Conservation (phyloP, 2,329 filamentous ascomycete species). For the Drechslerella stenobrocha region DNA sequence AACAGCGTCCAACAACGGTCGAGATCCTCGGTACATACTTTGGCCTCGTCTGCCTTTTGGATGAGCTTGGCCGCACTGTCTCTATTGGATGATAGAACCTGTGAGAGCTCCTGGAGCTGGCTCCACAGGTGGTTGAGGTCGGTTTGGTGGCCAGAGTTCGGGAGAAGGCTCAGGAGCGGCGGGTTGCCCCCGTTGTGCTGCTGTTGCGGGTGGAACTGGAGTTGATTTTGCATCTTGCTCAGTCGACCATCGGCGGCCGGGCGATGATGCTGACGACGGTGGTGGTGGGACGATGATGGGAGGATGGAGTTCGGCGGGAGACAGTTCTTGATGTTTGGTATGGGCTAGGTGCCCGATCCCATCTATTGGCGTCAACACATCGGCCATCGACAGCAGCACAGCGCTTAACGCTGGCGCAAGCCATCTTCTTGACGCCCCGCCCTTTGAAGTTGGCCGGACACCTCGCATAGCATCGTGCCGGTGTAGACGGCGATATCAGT, state of each 20-base stretch:
- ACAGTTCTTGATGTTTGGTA: no score
- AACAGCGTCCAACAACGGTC: background rate
- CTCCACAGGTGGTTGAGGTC: constrained; percentile 53
- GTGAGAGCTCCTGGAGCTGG: constrained; percentile 52
- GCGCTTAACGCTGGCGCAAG: no score
- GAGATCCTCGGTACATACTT: constrained; percentile 42
- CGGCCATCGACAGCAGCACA: no score
- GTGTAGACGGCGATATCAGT: no score
- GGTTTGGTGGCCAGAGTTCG: constrained; percentile 51
- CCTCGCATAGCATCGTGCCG: no score
- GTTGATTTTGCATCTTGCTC: constrained; percentile 35
- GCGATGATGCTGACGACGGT: background rate
- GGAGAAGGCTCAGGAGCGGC: constrained; percentile 34
- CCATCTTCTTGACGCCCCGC: no score
- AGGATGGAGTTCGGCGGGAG: background rate
- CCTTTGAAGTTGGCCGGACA: no score
- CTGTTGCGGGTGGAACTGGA: constrained; percentile 33
- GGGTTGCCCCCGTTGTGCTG: constrained; percentile 27
- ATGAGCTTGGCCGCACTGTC: constrained; percentile 51
- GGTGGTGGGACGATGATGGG: background rate
- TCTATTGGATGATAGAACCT: constrained; percentile 51
- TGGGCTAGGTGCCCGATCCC: no score
- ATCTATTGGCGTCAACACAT: no score
- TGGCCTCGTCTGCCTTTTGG: constrained; percentile 52
- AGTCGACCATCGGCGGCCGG: background rate